Evolutionary conservation across 805 yeast species (phyloP).

Genomic region (Brettanomyces sp.): DNA sequence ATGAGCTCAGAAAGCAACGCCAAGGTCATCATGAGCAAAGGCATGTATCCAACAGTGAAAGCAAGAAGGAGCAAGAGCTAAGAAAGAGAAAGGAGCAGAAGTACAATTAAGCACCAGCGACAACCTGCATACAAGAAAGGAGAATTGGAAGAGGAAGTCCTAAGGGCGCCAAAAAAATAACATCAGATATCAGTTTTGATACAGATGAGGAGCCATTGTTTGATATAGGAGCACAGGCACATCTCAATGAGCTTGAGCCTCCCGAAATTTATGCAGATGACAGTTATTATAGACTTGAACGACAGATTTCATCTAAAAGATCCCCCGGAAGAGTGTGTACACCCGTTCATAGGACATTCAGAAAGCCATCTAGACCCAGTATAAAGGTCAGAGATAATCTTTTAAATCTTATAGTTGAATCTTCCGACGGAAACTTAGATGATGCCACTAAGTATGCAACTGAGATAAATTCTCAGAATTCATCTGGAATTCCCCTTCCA

Average conservation of each 20-base stretch:
- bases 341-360: constrained; percentile 26
- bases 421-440: constrained; percentile 48
- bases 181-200: not conserved
- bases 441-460: constrained; percentile 67
- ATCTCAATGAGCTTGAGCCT: constrained; percentile 13
- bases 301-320: not conserved
- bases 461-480: constrained; percentile 52
- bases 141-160: not conserved
- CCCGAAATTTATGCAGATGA: constrained; percentile 1
- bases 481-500: constrained; percentile 56
- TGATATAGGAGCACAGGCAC: not conserved
- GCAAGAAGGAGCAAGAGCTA: too few relatives aligned
- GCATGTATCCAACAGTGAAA: too few relatives aligned
- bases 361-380: constrained; percentile 23
- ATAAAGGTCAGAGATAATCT: constrained; percentile 21
- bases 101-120: too few relatives aligned
- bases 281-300: not conserved
- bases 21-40: too few relatives aligned
- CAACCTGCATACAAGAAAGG: too few relatives aligned
- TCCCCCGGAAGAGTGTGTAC: constrained; percentile 36
- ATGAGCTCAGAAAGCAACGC: too few relatives aligned
- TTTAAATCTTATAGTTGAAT: constrained; percentile 47
- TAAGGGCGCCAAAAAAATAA: not conserved
- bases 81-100: too few relatives aligned
- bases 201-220: not conserved